Base-by-base conservation (phyloP, 2,329 filamentous ascomycete species). In the Scopulariopsis brevicaulis region DNA sequence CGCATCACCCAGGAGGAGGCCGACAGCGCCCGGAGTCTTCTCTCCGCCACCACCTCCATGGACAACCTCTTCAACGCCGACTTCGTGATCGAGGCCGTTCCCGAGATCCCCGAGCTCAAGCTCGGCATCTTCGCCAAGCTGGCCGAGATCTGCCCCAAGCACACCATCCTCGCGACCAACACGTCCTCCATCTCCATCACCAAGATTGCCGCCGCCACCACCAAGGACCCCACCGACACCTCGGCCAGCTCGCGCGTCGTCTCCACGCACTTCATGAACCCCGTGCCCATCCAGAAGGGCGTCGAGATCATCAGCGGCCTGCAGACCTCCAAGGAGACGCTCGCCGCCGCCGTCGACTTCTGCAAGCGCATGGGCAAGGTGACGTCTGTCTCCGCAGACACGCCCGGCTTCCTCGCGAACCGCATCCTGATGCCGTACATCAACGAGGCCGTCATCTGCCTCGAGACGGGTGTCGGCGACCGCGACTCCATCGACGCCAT, bases 241-340 rank as follows among this genome's bases (percentile, higher is more conserved):
- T 86, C 85, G 51, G 88, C 86, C 48, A 87, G 90, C 51, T 93
- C 90, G 6, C 87, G 94, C 54, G 94, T 99, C 11, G 84, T 99
- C 58, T 90, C 90, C 56, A 97, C 94, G 18, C 94, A 99, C 73
- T 99, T 99, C 74, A 99, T 99, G 94, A 99, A 99, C 77, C 94
- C 94, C 0, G 94, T 99, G 0, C 94, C 94, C 2, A 76, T 99
- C 35, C 94, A 97, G 70, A 96, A 96, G 73, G 94, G 94, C 56
- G 94, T 99, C 5, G 94, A 99, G 74, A 96, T 99, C 66, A 97
- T 99, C 70, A 86, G 89, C 56, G 94, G 91, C 34, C 78, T 99
- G 34, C 94, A 99, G 72, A 99, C 94, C 2, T 94, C 89, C 59
- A 76, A 84, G 64, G 81, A 83, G 61, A 97, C 94, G 1, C 74